These are phyloP conservation scores for Chamaecyparis obtusa DNA, from an alignment of 75 land plant species.

Conservation along the genomic window DNA sequence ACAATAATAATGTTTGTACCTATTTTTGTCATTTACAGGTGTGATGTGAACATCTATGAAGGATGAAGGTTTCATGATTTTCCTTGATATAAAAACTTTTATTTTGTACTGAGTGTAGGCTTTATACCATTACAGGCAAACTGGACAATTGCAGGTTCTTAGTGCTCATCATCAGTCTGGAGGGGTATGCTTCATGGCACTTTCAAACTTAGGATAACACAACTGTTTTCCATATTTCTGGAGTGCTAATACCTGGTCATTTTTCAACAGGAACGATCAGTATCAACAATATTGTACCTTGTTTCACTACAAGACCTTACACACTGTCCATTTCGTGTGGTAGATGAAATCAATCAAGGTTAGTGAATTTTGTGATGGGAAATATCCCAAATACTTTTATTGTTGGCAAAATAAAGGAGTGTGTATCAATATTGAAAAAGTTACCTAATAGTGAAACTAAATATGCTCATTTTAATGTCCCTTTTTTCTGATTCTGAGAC, in stretches of 20 bases:
- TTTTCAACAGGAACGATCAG: constrained; percentile 83
- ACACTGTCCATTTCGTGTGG: constrained; percentile 97
- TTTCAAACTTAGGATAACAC: neutral
- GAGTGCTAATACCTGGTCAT: neutral
- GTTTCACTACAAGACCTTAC: constrained; percentile 98
- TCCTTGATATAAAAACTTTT: neutral
- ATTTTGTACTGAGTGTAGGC: neutral
- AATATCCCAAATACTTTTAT: neutral
- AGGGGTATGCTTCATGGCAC: constrained; percentile 58
- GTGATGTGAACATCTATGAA: neutral
- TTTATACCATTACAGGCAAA: constrained; percentile 50
- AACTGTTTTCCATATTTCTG: neutral
- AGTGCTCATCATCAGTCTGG: constrained; percentile 99
- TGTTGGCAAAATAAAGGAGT: neutral
- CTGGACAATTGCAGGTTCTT: constrained; percentile 92
- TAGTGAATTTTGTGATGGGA: neutral
- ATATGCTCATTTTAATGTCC: neutral
- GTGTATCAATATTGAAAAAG: neutral
- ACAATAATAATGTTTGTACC: neutral
- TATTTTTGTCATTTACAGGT: neutral
- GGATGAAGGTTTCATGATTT: neutral
- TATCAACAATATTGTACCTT: constrained; percentile 94
- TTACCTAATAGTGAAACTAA: neutral
- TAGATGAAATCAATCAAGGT: constrained; percentile 99
- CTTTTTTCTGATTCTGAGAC: too few species aligned